A percentile compares a stretch with the other conserved stretches of the same genome.
Evolutionary conservation across 805 yeast genomes (phyloP).

Genomic region (Candida hungchunana): DNA sequence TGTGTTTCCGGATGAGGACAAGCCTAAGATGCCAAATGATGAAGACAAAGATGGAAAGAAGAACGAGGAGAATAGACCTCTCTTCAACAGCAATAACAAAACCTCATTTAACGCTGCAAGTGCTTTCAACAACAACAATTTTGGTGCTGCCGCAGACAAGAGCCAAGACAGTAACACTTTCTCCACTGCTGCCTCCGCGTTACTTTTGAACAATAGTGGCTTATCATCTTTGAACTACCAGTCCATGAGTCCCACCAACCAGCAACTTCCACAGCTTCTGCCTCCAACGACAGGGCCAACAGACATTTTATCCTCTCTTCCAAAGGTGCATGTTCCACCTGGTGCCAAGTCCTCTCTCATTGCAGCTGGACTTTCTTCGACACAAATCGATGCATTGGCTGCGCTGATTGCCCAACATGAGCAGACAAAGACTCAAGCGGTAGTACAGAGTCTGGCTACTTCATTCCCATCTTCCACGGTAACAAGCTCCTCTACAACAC

Average conservation of each 20-base stretch:
- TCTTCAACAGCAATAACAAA: constrained; percentile 1
- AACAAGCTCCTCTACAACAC: neutral
- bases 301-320: constrained; percentile 40
- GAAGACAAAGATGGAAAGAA: constrained; percentile 13
- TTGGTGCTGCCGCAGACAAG: constrained; percentile 1
- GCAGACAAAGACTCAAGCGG: constrained; percentile 17
- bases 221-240: neutral
- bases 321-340: constrained; percentile 65
- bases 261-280: constrained; percentile 3
- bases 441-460: constrained; percentile 1
- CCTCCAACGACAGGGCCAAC: constrained; percentile 27
- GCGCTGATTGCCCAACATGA: constrained; percentile 73
- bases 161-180: neutral
- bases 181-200: neutral
- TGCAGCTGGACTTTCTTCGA: constrained; percentile 61
- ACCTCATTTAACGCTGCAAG: neutral
- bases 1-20: constrained; percentile 79
- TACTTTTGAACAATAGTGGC: neutral
- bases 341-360: constrained; percentile 63
- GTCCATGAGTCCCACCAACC: constrained; percentile 1
- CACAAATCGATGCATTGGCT: constrained; percentile 69
- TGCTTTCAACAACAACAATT: neutral
- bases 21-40: constrained; percentile 35
- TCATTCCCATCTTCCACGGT: too few species aligned
- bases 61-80: neutral